phyloP scores from a whole-genome alignment of 331 rosid genomes.

The Malus hybrid region DNA sequence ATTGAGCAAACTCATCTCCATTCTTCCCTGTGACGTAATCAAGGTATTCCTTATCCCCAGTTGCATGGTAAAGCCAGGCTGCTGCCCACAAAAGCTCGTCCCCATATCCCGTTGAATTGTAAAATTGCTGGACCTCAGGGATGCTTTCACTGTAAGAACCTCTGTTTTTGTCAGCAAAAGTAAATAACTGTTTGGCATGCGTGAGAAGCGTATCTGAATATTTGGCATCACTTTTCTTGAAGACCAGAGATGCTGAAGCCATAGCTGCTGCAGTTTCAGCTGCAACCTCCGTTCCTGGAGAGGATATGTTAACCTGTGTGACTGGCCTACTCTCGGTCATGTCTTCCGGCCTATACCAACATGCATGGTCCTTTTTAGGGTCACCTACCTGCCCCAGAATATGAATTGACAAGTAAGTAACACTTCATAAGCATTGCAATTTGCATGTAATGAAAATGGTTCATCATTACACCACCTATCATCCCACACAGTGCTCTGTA shows the following conservation, averaged over 20 bases:
- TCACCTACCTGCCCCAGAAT: slow-evolving; percentile 70
- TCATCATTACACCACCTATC: neutral
- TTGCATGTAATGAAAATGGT: neutral
- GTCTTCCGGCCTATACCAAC: slow-evolving; percentile 88
- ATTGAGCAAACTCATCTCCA: slow-evolving; percentile 64
- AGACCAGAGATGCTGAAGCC: slow-evolving; percentile 97
- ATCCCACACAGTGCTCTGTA: neutral
- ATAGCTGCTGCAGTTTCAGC: slow-evolving; percentile 96
- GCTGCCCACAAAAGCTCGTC: slow-evolving; percentile 99
- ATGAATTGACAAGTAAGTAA: slow-evolving; percentile 1
- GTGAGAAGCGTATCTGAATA: slow-evolving; percentile 69
- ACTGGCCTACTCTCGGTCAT: slow-evolving; percentile 68
- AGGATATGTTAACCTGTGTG: slow-evolving; percentile 55
- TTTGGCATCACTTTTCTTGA: slow-evolving; percentile 40
- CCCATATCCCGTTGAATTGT: slow-evolving; percentile 87
- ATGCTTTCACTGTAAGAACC: slow-evolving; percentile 56
- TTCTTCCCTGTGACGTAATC: slow-evolving; percentile 58
- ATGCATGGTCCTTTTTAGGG: slow-evolving; percentile 62
- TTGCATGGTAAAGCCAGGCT: slow-evolving; percentile 96
- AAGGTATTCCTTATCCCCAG: slow-evolving; percentile 60
- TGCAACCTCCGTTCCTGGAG: slow-evolving; percentile 87
- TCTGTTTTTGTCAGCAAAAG: slow-evolving; percentile 59
- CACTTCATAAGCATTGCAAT: neutral
- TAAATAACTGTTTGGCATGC: slow-evolving; percentile 79
- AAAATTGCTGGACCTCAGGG: slow-evolving; percentile 59